Conservation (phyloP, 257 asterid genomes). For the Lycium ferocissimum region DNA sequence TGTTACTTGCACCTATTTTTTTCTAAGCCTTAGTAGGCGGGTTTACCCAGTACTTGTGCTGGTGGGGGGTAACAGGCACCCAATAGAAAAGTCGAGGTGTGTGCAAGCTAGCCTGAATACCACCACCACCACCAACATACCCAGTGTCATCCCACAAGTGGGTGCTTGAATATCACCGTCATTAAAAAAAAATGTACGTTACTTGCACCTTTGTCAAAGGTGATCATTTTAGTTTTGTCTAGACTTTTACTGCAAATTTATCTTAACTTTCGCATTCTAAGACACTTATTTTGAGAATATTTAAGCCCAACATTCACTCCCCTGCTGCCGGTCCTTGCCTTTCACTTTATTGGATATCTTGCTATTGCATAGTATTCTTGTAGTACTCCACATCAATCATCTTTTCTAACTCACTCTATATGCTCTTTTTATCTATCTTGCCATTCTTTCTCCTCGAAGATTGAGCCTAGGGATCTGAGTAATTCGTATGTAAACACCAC, state of each 20-base stretch:
- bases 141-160: too few relatives aligned
- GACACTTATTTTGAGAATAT: not conserved
- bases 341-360: not conserved
- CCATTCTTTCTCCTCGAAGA: conserved; percentile 1
- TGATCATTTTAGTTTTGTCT: not conserved
- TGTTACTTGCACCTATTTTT: conserved; percentile 1
- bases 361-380: not conserved
- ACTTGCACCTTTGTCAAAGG: not conserved
- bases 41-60: not conserved
- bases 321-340: not conserved
- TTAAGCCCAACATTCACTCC: not conserved
- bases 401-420: not conserved
- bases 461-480: not conserved
- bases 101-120: not conserved
- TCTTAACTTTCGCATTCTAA: not conserved
- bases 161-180: not conserved
- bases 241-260: not conserved
- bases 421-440: not conserved
- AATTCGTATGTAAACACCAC: not conserved
- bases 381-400: conserved; percentile 5
- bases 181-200: not conserved
- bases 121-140: too few relatives aligned
- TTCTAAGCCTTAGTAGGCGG: not conserved
- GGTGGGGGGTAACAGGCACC: not conserved
- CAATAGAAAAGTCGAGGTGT: not conserved